Conservation (phyloP, 352 stramenopile genomes). For the Globisporangium nagaii region DNA sequence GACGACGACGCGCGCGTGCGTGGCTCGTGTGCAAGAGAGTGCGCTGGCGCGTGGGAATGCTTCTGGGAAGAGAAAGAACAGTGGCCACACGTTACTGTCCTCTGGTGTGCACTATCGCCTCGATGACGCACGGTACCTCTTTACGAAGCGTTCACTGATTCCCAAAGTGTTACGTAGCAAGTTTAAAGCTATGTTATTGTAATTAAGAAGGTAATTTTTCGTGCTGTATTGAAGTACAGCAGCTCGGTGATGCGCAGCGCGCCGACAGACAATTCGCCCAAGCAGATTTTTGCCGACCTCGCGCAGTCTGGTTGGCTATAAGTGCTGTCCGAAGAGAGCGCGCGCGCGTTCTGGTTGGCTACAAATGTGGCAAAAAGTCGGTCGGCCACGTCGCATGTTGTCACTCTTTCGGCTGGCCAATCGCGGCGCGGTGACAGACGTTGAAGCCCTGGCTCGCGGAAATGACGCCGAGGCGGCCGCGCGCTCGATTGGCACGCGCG, state of each 20-base stretch:
- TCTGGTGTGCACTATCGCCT: no score
- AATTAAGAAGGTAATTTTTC: neutral
- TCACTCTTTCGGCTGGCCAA: neutral
- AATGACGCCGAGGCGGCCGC: conserved; percentile 1
- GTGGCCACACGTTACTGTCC: no score
- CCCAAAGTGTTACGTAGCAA: no score
- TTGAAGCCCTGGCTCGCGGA: neutral
- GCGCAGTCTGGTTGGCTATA: no score
- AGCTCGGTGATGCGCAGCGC: conserved; percentile 1
- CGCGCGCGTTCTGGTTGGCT: neutral
- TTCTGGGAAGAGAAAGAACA: no score
- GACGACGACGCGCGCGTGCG: neutral
- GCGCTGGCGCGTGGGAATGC: no score
- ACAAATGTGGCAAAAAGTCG: no score
- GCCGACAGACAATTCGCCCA: neutral
- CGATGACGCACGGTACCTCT: no score
- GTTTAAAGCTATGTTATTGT: neutral
- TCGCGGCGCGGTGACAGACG: neutral
- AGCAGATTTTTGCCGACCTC: no score
- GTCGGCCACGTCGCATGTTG: conserved; percentile 4
- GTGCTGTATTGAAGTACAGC: neutral
- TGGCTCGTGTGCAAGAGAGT: neutral
- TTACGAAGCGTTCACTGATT: no score
- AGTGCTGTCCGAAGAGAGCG: neutral
- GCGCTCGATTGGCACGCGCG: neutral